Base-by-base conservation (phyloP, 2,329 filamentous ascomycete species). In the Xylariaceae sp. region DNA sequence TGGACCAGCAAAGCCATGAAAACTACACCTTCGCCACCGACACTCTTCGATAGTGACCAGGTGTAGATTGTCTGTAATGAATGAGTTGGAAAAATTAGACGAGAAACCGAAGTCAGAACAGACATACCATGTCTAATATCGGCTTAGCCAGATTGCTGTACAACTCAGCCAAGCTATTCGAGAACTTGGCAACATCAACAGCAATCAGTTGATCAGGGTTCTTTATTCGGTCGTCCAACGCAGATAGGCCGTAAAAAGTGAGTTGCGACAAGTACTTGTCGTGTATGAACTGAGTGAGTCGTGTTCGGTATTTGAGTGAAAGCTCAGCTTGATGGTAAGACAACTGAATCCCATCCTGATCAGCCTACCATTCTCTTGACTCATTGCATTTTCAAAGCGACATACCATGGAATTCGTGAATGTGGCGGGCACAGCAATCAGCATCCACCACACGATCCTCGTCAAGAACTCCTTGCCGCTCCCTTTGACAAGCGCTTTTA, bases 341-440 rank as follows among this genome's bases (percentile, higher is more conserved):
- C 39, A 97, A 78, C 89, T 95, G 63, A 30, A 49, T 42, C 6
- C 12, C 6, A 5, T 12, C 18, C 48, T 2, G 14, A 39, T 40
- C 43, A 22, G 38, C 11, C 39, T 33, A 51, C 33, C 11, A 46
- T 43, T 14, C 32, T 40, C 27, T 12, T 11, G 9, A 35, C 33
- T 5, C 3, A 17, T 9, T 6, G 18, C 9, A 6, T 11, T 35
- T 15, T 17, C n/a, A 11, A 3, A 31, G 19, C 11, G 10, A 67
- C 81, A 69, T 70, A 94, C 89, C 94, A 99, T 99, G 1, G 91
- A 96, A 70, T 99, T 99, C 38, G 94, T 99, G 67, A 97, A 96
- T 0, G 94, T 97, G 1, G 94, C 94, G 10, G 94, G 94, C 14
- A 99, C 80, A 22, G 94, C 92, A 58, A 99, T 94, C 48, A 92